Conservation (phyloP, 495 filamentous ascomycete species). For the Xylaria cubensis region DNA sequence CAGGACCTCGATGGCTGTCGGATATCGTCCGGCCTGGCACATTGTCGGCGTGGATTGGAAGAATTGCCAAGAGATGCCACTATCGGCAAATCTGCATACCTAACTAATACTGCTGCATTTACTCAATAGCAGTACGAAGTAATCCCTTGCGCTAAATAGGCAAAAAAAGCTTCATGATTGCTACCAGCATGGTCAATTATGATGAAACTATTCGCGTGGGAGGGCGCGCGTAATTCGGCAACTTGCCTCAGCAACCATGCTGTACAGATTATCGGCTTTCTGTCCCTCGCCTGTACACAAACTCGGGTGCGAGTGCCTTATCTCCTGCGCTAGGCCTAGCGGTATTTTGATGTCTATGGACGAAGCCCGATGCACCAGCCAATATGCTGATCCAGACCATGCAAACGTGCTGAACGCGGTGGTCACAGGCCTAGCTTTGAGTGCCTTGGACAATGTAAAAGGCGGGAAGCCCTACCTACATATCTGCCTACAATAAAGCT, state of each 20-base stretch:
- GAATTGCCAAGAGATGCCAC: slow-evolving; percentile 15
- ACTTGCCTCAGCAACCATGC: not conserved
- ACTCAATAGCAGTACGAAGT: not conserved
- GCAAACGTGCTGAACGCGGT: slow-evolving; percentile 7
- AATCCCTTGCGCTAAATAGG: not conserved
- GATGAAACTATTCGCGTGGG: not conserved
- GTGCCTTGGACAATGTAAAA: not conserved
- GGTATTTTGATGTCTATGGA: not conserved
- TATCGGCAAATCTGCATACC: slow-evolving; percentile 8
- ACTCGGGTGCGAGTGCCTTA: not conserved
- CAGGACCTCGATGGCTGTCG: slow-evolving; percentile 1
- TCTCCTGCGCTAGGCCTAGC: slow-evolving; percentile 7
- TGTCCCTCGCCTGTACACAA: not conserved
- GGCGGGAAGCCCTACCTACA: not conserved
- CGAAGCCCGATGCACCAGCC: slow-evolving; percentile 13
- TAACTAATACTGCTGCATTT: not conserved
- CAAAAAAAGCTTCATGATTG: not conserved
- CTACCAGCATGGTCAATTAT: not conserved
- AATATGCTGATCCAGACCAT: slow-evolving; percentile 6
- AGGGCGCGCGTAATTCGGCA: slow-evolving; percentile 13
- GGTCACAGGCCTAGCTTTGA: not conserved
- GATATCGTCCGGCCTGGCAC: not conserved
- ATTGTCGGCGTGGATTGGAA: not conserved
- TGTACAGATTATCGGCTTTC: not conserved
- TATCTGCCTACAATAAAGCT: too few species aligned